phyloP scores from a whole-genome alignment of 73 alveolate species.

The Diophrys sp. region DNA sequence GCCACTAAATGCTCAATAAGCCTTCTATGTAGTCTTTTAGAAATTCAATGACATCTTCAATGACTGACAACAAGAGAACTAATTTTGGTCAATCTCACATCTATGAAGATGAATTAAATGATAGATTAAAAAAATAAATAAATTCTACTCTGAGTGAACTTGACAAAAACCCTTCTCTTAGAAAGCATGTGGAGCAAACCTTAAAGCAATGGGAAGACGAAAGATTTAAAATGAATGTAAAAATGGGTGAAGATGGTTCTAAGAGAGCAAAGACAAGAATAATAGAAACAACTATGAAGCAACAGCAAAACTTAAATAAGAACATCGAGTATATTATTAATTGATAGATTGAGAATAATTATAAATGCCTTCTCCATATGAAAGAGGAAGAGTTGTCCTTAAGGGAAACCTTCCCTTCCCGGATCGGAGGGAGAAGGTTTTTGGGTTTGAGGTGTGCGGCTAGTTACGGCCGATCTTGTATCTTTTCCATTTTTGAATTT shows the following conservation, averaged over 20 bases:
- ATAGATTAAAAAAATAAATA: neutral
- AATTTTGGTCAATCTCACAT: neutral
- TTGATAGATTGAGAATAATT: no score
- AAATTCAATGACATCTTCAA: neutral
- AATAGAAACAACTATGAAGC: neutral
- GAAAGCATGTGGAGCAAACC: neutral
- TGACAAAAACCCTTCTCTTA: neutral
- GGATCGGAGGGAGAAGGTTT: no score
- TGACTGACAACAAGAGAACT: no score
- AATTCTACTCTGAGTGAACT: neutral
- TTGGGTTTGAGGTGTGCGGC: no score
- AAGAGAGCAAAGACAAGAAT: neutral
- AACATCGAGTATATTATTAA: neutral
- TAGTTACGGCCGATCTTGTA: no score
- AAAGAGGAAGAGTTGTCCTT: no score
- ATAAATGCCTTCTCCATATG: no score
- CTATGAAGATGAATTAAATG: neutral
- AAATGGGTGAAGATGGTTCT: neutral
- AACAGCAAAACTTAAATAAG: neutral
- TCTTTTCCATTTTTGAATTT: no score
- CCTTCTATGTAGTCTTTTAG: neutral
- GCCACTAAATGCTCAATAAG: neutral
- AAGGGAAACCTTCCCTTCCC: no score
- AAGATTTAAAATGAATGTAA: neutral
- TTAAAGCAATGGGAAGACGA: neutral